Conservation (phyloP, 306 rosid genomes). For the Biancaea sappan region DNA sequence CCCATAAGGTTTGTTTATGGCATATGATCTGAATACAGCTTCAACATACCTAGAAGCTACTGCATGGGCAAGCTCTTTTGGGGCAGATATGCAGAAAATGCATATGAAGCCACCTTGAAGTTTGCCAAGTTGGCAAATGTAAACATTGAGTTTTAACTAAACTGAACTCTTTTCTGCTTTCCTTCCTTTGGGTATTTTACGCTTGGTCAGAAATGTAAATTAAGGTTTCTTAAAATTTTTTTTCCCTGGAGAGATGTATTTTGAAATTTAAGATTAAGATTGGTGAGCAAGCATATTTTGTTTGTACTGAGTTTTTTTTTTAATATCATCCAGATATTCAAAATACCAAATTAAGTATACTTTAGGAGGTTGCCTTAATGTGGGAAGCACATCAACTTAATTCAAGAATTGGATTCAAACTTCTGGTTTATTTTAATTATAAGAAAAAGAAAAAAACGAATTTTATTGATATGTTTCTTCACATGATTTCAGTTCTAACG, state of each 20-base stretch:
- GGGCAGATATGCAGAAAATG: slow-evolving; percentile 13
- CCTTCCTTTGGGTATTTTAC: not conserved
- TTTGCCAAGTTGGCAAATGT: not conserved
- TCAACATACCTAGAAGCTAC: not conserved
- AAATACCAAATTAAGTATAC: not conserved
- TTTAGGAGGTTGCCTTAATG: not conserved
- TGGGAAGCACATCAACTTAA: not conserved
- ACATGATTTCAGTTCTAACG: slow-evolving; percentile 25
- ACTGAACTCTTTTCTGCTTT: not conserved
- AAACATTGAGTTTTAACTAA: not conserved
- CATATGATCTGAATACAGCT: not conserved
- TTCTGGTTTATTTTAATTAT: not conserved
- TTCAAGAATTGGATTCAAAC: slow-evolving; percentile 4
- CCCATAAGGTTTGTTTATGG: not conserved
- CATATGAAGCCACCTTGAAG: not conserved
- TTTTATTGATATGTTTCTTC: slow-evolving; percentile 19
- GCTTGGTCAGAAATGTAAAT: slow-evolving; percentile 33
- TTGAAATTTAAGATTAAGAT: slow-evolving; percentile 34
- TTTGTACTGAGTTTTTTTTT: not conserved
- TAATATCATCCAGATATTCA: not conserved
- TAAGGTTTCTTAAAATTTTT: not conserved
- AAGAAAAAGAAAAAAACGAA: not conserved
- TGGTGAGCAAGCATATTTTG: slow-evolving; percentile 26
- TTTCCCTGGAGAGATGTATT: not conserved
- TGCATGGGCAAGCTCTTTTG: not conserved